These are phyloP conservation scores for Yamadazyma diddensiae DNA, from an alignment of 1,139 yeast species.

Conservation along the genomic window DNA sequence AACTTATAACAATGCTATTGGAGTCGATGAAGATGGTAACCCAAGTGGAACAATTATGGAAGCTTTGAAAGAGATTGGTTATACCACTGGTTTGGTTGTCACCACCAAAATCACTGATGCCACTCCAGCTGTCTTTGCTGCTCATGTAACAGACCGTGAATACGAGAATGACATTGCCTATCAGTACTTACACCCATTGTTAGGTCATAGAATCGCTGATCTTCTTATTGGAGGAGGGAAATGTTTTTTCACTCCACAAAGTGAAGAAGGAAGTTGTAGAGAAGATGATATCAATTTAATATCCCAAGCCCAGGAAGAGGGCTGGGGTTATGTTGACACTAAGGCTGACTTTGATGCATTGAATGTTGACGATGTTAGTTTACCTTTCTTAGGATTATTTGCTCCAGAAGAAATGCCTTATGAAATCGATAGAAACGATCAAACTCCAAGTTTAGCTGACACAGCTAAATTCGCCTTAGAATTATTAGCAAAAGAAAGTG, in stretches of 20 bases:
- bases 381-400: conserved; percentile 72
- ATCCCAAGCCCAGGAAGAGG: conserved; percentile 51
- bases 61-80: conserved; percentile 76
- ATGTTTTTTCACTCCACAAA: conserved; percentile 60
- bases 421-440: conserved; percentile 65
- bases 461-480: conserved; percentile 68
- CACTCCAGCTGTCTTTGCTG: conserved; percentile 78
- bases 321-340: conserved; percentile 67
- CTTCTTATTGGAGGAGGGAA: conserved; percentile 89
- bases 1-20: conserved; percentile 82
- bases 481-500: conserved; percentile 60
- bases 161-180: conserved; percentile 76
- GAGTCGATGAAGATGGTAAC: conserved; percentile 54
- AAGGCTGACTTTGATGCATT: conserved; percentile 50
- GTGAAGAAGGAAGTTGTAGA: conserved; percentile 58
- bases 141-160: conserved; percentile 65
- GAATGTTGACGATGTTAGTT: conserved; percentile 44
- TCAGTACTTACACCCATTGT: conserved; percentile 49
- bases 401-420: conserved; percentile 75
- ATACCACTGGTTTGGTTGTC: conserved; percentile 79
- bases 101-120: conserved; percentile 63
- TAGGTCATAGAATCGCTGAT: conserved; percentile 49
- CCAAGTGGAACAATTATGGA: conserved; percentile 86
- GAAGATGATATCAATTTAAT: conserved; percentile 65
- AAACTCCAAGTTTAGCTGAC: conserved; percentile 71